These are phyloP conservation scores for Limonium bicolor DNA, from an alignment of 148 eudicot species.

Conservation along the genomic window DNA sequence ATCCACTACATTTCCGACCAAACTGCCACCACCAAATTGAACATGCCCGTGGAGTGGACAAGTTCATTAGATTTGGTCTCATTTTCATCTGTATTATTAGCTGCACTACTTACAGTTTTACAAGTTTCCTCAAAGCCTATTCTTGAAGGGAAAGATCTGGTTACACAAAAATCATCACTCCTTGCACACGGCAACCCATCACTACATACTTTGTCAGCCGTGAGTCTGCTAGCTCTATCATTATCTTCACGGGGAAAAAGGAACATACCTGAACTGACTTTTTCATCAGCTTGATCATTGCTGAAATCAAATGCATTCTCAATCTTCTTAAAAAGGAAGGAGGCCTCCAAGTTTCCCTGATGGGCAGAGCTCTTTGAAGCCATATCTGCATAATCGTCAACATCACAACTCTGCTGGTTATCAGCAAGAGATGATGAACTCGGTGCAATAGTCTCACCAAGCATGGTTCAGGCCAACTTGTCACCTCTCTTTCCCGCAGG, in stretches of 20 bases:
- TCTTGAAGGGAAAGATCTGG: slow-evolving; percentile 7
- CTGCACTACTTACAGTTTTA: no score
- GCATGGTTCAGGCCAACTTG: slow-evolving; percentile 1
- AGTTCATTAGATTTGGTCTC: slow-evolving; percentile 21
- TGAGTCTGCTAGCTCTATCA: slow-evolving; percentile 10
- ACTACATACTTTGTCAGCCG: slow-evolving; percentile 8
- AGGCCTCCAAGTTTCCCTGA: slow-evolving; percentile 11
- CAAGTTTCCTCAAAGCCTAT: no score
- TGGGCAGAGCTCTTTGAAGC: slow-evolving; percentile 13
- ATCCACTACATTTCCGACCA: slow-evolving; percentile 13
- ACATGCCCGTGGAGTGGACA: slow-evolving; percentile 15
- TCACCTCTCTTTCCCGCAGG: slow-evolving; percentile 8
- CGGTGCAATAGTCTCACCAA: slow-evolving; percentile 15
- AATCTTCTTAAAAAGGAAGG: slow-evolving; percentile 13
- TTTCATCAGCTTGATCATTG: slow-evolving; percentile 12
- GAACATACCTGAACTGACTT: slow-evolving; percentile 9
- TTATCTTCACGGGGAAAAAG: slow-evolving; percentile 15
- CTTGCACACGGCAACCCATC: slow-evolving; percentile 14
- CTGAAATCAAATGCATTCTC: slow-evolving; percentile 13
- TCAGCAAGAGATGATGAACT: slow-evolving; percentile 4
- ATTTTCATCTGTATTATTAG: no score
- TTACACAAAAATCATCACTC: slow-evolving; percentile 11
- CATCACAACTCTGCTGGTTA: slow-evolving; percentile 12
- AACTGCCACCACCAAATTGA: slow-evolving; percentile 16
- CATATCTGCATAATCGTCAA: slow-evolving; percentile 6